phyloP scores from a whole-genome alignment of 306 rosid genomes.

The Dryas alaskensis region DNA sequence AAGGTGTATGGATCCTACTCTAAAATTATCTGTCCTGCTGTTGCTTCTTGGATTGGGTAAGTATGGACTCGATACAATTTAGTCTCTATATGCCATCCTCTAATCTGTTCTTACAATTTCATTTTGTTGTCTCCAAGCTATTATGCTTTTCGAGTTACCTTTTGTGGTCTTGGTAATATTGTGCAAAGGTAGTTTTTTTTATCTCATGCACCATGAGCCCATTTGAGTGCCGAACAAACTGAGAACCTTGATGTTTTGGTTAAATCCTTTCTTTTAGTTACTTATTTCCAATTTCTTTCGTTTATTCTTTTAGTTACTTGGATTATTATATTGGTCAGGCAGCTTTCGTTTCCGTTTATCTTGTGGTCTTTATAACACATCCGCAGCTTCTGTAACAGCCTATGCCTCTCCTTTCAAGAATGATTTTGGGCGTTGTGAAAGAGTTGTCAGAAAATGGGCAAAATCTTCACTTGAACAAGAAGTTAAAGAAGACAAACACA shows the following conservation, averaged over 20 bases:
- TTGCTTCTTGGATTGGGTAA: slow-evolving; percentile 63
- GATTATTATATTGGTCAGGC: slow-evolving; percentile 3
- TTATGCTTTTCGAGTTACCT: not conserved
- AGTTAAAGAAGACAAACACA: slow-evolving; percentile 62
- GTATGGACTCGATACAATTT: slow-evolving; percentile 4
- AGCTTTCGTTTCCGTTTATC: not conserved
- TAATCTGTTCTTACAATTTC: not conserved
- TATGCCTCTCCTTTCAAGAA: slow-evolving; percentile 37
- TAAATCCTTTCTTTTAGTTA: not conserved
- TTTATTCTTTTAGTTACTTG: slow-evolving; percentile 18
- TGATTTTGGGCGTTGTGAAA: slow-evolving; percentile 61
- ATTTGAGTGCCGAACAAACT: not conserved
- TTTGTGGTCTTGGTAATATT: not conserved
- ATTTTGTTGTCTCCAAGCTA: not conserved
- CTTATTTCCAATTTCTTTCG: not conserved
- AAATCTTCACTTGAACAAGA: slow-evolving; percentile 54
- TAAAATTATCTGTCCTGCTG: slow-evolving; percentile 45
- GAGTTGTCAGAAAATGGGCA: slow-evolving; percentile 75
- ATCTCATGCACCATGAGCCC: not conserved
- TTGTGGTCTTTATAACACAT: slow-evolving; percentile 1
- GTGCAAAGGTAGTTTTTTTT: not conserved
- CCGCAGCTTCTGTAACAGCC: slow-evolving; percentile 31
- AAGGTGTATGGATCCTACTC: slow-evolving; percentile 62
- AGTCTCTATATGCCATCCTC: slow-evolving; percentile 3
- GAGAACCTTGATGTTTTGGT: not conserved